Percentiles rank a stretch among this genome's conserved stretches.
Conservation (phyloP, 75 land plant genomes). For the Pinus albicaulis region DNA sequence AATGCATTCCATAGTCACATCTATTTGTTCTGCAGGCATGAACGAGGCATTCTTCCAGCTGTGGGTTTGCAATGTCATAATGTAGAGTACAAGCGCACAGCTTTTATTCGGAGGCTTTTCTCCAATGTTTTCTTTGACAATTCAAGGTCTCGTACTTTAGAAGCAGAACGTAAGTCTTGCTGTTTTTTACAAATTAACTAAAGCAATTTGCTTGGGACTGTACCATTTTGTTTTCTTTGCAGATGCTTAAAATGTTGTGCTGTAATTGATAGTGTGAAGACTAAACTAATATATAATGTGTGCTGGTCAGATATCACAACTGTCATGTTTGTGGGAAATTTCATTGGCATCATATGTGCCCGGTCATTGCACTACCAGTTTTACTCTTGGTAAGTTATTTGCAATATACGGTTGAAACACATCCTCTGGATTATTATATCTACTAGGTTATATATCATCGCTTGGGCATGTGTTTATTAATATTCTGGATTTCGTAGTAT, state of each 20-base stretch:
- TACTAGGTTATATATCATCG: neutral
- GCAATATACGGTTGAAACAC: neutral
- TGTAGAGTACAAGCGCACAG: neutral
- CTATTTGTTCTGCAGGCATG: constrained; percentile 49
- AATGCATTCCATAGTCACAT: neutral
- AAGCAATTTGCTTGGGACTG: neutral
- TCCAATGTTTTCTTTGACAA: neutral
- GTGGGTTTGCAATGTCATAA: constrained; percentile 13
- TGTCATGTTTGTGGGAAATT: constrained; percentile 89
- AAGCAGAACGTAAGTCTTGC: constrained; percentile 9
- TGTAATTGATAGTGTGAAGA: neutral
- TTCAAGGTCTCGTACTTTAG: neutral
- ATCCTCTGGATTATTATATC: neutral
- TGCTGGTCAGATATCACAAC: constrained; percentile 63
- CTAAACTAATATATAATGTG: neutral
- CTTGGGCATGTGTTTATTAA: neutral
- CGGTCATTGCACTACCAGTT: constrained; percentile 95
- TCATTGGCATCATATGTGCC: constrained; percentile 88
- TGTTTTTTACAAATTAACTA: neutral
- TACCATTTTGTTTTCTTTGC: neutral
- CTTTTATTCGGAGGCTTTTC: neutral
- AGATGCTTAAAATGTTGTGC: neutral
- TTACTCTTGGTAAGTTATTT: constrained; percentile 78
- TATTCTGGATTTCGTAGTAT: neutral
- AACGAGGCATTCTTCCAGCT: constrained; percentile 57